Evolutionary conservation across 768 basidiomycete species (phyloP), one percentile per base, ranked within the genome.

Genomic region (Pleurotus djamor): DNA sequence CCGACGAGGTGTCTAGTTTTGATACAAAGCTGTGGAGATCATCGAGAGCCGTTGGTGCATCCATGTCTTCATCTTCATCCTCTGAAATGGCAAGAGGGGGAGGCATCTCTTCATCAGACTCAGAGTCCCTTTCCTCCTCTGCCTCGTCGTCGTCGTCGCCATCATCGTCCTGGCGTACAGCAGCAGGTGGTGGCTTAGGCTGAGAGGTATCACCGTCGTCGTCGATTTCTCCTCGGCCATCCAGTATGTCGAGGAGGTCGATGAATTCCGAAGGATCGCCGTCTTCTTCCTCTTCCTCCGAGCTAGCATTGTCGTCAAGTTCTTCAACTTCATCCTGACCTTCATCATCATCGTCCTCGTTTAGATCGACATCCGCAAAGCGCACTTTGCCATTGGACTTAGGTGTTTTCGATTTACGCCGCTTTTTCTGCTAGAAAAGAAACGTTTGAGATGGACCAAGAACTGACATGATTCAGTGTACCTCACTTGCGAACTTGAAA

Each of bases 21-120:
- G 87, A 82, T 48, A 97, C 85, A 65, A 93, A 92, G 13, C 73
- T 76, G 59, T 88, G 85, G 2, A 98, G 83, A 41, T 85, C 82
- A 17, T 85, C 84, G 7, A 94, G 77, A 0, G 87, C 87, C 61
- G 79, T 83, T 0, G 79, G 77, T 14, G 71, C 70, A 16, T 79
- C 76, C 17, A 74, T 71, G 37, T 79, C 74, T n/a, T 76, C 76
- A 34, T 81, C 81, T 21, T 81, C 80, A 2, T 79, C 76, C 0
- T 76, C 76, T 0, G 73, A 72, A 0, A 69, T 69, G 17, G 34
- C 17, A n/a, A 17, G 5, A 67, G 72, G 6, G 71, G 71, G 76
- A 7, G 76, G 76, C 4, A 78, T 73, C 4, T 66, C 69, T 0
- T 68, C 70, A 12, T 74, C 74, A 8, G 70, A 73, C 35, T 73